Conservation (phyloP, 306 rosid species). For the Rosa lucieae region DNA sequence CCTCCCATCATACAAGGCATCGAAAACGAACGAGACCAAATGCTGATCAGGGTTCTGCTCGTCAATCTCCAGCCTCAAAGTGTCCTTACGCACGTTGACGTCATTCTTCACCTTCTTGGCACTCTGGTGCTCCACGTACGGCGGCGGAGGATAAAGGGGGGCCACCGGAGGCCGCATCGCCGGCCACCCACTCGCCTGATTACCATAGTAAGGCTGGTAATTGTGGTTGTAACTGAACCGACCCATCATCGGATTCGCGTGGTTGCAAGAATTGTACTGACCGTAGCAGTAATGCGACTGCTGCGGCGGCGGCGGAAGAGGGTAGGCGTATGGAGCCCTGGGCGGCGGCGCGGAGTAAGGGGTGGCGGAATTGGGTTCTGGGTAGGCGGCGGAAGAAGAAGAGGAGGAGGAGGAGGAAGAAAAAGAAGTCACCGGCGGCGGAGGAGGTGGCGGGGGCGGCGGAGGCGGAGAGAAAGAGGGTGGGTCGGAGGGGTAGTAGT, state of each 20-base stretch:
- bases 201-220: constrained; percentile 45
- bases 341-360: constrained; percentile 18
- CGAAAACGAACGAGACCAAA: constrained; percentile 76
- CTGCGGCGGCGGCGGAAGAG: constrained; percentile 41
- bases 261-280: constrained; percentile 38
- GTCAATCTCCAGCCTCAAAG: constrained; percentile 58
- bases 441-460: constrained; percentile 15
- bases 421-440: background rate
- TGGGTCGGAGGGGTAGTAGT: constrained; percentile 15
- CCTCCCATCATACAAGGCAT: constrained; percentile 84
- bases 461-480: constrained; percentile 21
- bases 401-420: background rate
- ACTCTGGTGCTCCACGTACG: constrained; percentile 67
- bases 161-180: constrained; percentile 34
- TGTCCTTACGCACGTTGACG: constrained; percentile 78
- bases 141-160: constrained; percentile 44
- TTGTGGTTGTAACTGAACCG: constrained; percentile 26
- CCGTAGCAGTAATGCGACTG: constrained; percentile 46
- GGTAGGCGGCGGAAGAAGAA: background rate
- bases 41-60: constrained; percentile 60
- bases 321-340: constrained; percentile 18
- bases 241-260: constrained; percentile 38
- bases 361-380: constrained; percentile 13
- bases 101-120: constrained; percentile 78
- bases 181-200: constrained; percentile 54